Percentiles rank a stretch among this genome's conserved stretches.
Evolutionary conservation across 768 basidiomycete species (phyloP).

Genomic region (Trametes cinnabarina): DNA sequence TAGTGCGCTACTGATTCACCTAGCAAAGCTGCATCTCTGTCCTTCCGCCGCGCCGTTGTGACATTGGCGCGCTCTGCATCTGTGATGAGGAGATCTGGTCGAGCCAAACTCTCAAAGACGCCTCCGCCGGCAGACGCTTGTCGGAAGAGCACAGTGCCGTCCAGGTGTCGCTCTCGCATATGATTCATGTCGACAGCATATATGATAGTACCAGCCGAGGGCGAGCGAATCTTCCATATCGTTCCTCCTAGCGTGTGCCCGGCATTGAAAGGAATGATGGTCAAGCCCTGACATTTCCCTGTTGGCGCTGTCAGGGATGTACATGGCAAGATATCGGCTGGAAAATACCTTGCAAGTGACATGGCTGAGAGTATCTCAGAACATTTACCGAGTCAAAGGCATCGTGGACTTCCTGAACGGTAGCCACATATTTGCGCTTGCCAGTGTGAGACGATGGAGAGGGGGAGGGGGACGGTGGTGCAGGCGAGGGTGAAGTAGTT

Average conservation of each 20-base stretch:
- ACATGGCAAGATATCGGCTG: not conserved
- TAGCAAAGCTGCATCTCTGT: conserved; percentile 85
- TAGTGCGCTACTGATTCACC: conserved; percentile 43
- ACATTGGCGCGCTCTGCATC: conserved; percentile 84
- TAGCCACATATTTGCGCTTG: conserved; percentile 68
- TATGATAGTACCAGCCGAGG: conserved; percentile 91
- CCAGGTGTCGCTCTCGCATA: conserved; percentile 91
- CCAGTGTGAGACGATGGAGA: not conserved
- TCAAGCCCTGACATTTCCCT: conserved; percentile 89
- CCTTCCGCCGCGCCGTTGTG: conserved; percentile 84
- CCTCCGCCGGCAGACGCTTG: conserved; percentile 71
- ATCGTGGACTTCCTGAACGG: conserved; percentile 81
- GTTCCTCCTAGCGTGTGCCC: conserved; percentile 96
- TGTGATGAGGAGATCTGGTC: conserved; percentile 92
- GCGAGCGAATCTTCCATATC: conserved; percentile 98
- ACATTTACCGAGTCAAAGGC: conserved; percentile 92
- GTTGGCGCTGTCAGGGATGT: not conserved
- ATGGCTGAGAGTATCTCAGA: conserved; percentile 92
- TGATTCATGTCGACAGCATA: conserved; percentile 97
- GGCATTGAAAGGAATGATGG: conserved; percentile 92
- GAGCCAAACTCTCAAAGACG: conserved; percentile 79
- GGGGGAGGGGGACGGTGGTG: conserved; percentile 1
- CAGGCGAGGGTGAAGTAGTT: conserved; percentile 16
- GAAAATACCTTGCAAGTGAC: conserved; percentile 82
- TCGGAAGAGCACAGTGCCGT: conserved; percentile 85